Evolutionary conservation across 1,284 basidiomycete species (phyloP).

Genomic region (Microbotryum silenes-acaulis): DNA sequence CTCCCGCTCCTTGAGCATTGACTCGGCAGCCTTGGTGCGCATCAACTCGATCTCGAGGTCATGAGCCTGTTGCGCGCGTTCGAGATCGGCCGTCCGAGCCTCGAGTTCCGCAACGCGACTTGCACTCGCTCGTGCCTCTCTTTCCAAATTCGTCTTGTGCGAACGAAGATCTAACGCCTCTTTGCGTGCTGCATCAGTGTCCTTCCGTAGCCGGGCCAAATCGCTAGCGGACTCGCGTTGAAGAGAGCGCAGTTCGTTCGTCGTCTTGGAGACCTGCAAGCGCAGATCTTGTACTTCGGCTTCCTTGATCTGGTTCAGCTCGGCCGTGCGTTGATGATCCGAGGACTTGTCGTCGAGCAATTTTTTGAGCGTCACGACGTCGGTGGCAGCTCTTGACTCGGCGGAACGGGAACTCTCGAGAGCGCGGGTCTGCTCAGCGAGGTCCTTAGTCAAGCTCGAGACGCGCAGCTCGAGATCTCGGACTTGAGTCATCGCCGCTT

Average conservation of each 20-base stretch:
- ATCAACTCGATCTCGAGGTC: constrained; percentile 62
- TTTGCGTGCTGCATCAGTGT: constrained; percentile 14
- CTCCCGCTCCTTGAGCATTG: constrained; percentile 44
- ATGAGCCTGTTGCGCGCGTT: constrained; percentile 31
- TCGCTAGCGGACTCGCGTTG: constrained; percentile 19
- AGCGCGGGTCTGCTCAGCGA: constrained; percentile 29
- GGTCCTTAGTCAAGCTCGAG: constrained; percentile 32
- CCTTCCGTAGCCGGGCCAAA: constrained; percentile 13
- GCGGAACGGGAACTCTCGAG: constrained; percentile 8
- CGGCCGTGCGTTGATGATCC: constrained; percentile 18
- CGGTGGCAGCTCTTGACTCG: constrained; percentile 6
- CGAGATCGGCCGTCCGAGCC: constrained; percentile 19
- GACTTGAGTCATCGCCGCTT: background rate
- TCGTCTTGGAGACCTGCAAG: constrained; percentile 15
- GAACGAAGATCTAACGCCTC: constrained; percentile 15
- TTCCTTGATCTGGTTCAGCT: constrained; percentile 22
- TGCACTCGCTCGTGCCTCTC: background rate
- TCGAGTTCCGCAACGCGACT: constrained; percentile 9
- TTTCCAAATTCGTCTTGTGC: constrained; percentile 27
- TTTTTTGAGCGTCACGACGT: constrained; percentile 19
- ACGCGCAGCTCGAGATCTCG: constrained; percentile 1
- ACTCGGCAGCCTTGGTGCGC: constrained; percentile 61
- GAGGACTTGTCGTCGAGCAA: constrained; percentile 26
- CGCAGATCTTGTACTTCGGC: constrained; percentile 22
- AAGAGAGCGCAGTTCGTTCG: constrained; percentile 29